Evolutionary conservation across 2,329 filamentous ascomycete genomes (phyloP).

Genomic region (Colletotrichum horii): DNA sequence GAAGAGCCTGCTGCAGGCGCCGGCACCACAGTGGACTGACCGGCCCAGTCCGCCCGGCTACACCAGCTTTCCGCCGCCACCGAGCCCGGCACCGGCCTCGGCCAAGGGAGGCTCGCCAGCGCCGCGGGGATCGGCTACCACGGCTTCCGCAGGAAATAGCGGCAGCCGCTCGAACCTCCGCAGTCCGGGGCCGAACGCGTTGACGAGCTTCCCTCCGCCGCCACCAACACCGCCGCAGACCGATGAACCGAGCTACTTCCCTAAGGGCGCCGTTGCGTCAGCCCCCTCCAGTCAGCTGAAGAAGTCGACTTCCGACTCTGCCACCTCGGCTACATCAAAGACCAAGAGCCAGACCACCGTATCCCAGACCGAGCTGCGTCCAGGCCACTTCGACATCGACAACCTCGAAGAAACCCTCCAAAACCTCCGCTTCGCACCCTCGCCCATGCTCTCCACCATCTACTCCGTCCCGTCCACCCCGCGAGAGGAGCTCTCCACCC

Average conservation of each 20-base stretch:
- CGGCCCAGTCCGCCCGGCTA: background rate
- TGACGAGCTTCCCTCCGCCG: conserved; percentile 17
- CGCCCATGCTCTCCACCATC: conserved; percentile 19
- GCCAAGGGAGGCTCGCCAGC: background rate
- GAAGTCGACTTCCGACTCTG: background rate
- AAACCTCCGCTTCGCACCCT: conserved; percentile 17
- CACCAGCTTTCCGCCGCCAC: conserved; percentile 16
- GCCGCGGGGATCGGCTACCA: background rate
- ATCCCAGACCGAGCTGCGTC: background rate
- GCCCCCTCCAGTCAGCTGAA: background rate
- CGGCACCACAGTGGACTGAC: conserved; percentile 1
- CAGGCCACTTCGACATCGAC: conserved; percentile 4
- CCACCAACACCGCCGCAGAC: conserved; percentile 4
- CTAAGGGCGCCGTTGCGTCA: background rate
- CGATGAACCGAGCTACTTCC: background rate
- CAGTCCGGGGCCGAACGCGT: conserved; percentile 7
- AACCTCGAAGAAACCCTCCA: conserved; percentile 15
- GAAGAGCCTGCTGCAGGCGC: background rate
- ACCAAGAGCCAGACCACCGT: background rate
- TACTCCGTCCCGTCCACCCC: conserved; percentile 14
- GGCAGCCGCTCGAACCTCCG: background rate
- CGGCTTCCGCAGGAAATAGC: background rate
- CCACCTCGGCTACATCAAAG: background rate
- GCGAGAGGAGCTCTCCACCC: background rate
- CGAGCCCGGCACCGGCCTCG: conserved; percentile 1